These are phyloP conservation scores for Fusarium nelsonii DNA, from an alignment of 2,329 filamentous ascomycete genomes.

Conservation along the genomic window DNA sequence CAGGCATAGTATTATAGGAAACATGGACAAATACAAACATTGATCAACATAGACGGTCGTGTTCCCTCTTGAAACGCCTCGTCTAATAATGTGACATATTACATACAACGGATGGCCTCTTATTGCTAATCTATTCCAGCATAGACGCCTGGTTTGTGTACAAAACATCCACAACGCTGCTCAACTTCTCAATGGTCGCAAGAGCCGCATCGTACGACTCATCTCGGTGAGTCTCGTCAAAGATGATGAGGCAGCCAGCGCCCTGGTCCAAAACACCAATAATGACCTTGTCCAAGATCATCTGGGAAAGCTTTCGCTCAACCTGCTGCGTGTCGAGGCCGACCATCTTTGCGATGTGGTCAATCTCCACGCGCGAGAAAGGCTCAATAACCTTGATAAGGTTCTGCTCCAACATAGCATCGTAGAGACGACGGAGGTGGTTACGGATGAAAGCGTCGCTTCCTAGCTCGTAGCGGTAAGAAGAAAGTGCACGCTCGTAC, in stretches of 20 bases:
- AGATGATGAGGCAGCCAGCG: constrained; percentile 96
- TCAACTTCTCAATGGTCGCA: constrained; percentile 95
- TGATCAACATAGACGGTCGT: constrained; percentile 43
- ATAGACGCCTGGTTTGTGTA: constrained; percentile 98
- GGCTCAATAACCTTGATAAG: constrained; percentile 99
- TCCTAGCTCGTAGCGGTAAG: constrained; percentile 93
- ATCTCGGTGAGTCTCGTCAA: constrained; percentile 93
- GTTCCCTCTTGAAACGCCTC: constrained; percentile 49
- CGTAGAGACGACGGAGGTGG: constrained; percentile 94
- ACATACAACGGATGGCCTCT: constrained; percentile 46
- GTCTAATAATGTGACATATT: constrained; percentile 50
- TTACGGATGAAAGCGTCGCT: constrained; percentile 97
- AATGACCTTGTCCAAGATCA: constrained; percentile 99
- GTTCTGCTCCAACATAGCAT: constrained; percentile 99
- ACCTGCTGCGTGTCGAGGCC: constrained; percentile 96
- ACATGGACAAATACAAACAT: constrained; percentile 27
- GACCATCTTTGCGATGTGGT: constrained; percentile 97
- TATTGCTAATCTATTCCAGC: constrained; percentile 75
- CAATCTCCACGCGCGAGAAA: constrained; percentile 96
- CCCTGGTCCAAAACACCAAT: constrained; percentile 97
- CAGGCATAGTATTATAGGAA: constrained; percentile 18
- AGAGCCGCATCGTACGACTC: constrained; percentile 94
- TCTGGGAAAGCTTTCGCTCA: constrained; percentile 97
- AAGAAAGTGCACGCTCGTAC: constrained; percentile 91
- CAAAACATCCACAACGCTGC: constrained; percentile 95